Conservation (phyloP, 257 asterid species). For the Solanum etuberosum region DNA sequence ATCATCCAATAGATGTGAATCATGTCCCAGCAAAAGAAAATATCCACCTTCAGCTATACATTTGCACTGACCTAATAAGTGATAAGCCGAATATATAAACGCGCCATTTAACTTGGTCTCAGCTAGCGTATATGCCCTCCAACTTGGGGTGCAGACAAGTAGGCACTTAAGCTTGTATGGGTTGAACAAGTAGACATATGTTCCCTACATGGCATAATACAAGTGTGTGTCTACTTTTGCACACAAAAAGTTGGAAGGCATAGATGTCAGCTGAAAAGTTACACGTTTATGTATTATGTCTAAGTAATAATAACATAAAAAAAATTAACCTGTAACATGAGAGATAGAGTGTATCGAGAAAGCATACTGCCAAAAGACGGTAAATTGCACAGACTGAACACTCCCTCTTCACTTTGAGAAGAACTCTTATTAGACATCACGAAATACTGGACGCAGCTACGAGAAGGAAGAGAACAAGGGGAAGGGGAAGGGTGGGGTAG, state of each 20-base stretch:
- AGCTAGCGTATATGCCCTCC: background rate
- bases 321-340: background rate
- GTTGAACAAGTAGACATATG: background rate
- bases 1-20: background rate
- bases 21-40: background rate
- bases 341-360: background rate
- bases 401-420: background rate
- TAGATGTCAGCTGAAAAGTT: background rate
- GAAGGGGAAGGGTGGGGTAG: too few relatives aligned
- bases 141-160: background rate
- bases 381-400: background rate
- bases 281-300: background rate
- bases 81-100: background rate
- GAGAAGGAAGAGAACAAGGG: background rate
- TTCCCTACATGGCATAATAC: background rate
- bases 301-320: background rate
- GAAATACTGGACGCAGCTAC: background rate
- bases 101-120: background rate
- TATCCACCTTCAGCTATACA: background rate
- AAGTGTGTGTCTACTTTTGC: background rate
- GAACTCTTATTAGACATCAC: background rate
- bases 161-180: background rate
- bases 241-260: background rate
- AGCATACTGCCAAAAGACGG: background rate
- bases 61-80: background rate